phyloP scores from a whole-genome alignment of 164 flowering plant genomes.

The Magnolia sinica region DNA sequence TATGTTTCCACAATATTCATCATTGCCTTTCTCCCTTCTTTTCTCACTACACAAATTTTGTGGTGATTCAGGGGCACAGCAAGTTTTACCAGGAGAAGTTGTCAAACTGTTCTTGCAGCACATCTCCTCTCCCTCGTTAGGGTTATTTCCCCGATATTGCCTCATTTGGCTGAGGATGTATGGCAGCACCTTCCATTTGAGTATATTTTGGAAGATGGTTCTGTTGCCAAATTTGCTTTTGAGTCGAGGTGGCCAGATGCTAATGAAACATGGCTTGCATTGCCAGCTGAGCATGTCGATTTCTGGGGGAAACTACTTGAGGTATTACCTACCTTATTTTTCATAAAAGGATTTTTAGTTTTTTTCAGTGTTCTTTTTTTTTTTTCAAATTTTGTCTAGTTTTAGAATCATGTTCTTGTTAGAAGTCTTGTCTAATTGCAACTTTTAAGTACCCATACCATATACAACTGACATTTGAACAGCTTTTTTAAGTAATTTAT shows the following conservation, averaged over 20 bases:
- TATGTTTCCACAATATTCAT: background rate
- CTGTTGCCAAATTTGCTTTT: constrained; percentile 68
- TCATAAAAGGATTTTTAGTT: background rate
- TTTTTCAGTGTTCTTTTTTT: background rate
- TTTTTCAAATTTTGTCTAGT: background rate
- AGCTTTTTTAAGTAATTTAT: no score
- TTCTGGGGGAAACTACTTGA: constrained; percentile 82
- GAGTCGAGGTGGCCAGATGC: constrained; percentile 82
- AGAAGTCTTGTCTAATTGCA: background rate
- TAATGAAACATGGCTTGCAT: constrained; percentile 58
- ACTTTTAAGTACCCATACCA: no score
- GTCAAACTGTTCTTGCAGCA: constrained; percentile 90
- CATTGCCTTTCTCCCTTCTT: constrained; percentile 1
- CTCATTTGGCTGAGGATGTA: constrained; percentile 94
- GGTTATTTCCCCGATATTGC: constrained; percentile 84
- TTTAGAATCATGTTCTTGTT: background rate
- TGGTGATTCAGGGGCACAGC: constrained; percentile 56
- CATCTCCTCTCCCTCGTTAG: constrained; percentile 77
- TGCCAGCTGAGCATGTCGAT: constrained; percentile 58
- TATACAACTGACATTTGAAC: no score
- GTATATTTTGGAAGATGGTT: constrained; percentile 50
- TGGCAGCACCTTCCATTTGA: constrained; percentile 94
- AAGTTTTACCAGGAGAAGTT: constrained; percentile 84
- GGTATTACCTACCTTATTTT: constrained; percentile 42
- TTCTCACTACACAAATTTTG: background rate